These are phyloP conservation scores for Corrigiola litoralis DNA, from an alignment of 179 eudicot species.

Conservation along the genomic window DNA sequence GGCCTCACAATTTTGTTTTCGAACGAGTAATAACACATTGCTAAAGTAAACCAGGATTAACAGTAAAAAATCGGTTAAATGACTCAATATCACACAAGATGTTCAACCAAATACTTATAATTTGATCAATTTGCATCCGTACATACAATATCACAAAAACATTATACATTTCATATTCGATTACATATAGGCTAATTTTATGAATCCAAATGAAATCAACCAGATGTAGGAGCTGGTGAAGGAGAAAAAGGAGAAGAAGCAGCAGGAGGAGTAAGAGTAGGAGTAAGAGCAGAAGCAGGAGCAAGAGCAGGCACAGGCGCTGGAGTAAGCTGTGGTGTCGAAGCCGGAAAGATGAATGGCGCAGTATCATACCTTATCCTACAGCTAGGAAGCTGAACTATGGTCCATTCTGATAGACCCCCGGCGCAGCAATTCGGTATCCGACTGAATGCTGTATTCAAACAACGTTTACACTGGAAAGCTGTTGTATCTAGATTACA, in stretches of 20 bases:
- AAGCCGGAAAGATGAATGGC: conserved; percentile 6
- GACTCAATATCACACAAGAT: too few species aligned
- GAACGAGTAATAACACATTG: too few species aligned
- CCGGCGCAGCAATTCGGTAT: conserved; percentile 2
- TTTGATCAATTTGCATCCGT: too few species aligned
- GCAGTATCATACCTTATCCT: conserved; percentile 13
- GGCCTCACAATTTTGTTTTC: too few species aligned
- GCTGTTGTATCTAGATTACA: conserved; percentile 11
- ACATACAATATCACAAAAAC: too few species aligned
- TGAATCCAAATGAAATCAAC: too few species aligned
- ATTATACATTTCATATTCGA: too few species aligned
- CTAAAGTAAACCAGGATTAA: too few species aligned
- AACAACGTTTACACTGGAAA: neutral
- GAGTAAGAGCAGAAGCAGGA: neutral
- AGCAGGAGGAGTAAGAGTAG: neutral
- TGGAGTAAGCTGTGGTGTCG: too few species aligned
- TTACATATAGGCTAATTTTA: too few species aligned
- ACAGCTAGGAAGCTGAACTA: conserved; percentile 9
- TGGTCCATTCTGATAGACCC: conserved; percentile 1
- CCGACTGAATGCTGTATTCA: neutral
- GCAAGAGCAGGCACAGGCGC: neutral
- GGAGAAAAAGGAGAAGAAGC: neutral
- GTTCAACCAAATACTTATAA: too few species aligned
- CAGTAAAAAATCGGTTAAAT: too few species aligned
- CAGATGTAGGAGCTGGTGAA: neutral